A percentile compares a stretch with the other conserved stretches of the same genome.
Evolutionary conservation across 208 protist genomes (phyloP).

Genomic region (Leishmania martiniquensis): DNA sequence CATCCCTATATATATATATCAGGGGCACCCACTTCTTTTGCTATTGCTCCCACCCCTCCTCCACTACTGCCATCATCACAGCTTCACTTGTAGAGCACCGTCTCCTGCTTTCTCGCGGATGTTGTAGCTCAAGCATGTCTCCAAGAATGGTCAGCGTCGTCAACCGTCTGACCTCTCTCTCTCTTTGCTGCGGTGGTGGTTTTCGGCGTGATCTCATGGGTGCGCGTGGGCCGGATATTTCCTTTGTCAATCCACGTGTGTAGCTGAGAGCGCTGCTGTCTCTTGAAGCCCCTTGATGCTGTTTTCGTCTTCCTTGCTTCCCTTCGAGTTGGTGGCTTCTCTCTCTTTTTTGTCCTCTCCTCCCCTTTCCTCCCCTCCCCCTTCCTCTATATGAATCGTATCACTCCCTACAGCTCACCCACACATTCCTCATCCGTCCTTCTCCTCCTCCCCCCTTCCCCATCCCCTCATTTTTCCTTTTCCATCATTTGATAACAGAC

Average conservation of each 20-base stretch:
- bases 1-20: too few species aligned
- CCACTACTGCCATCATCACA: neutral
- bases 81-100: neutral
- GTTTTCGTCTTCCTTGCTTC: neutral
- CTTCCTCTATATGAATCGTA: neutral
- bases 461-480: neutral
- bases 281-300: neutral
- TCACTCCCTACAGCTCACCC: too few species aligned
- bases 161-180: neutral
- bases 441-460: neutral
- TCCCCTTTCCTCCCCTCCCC: neutral
- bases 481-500: neutral
- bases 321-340: neutral
- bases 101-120: neutral
- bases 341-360: too few species aligned
- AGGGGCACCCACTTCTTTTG: neutral
- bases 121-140: neutral
- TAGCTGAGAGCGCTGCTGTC: neutral
- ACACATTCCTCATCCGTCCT: neutral
- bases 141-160: neutral
- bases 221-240: neutral
- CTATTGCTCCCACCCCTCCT: neutral
- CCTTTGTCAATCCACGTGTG: neutral
- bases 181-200: neutral
- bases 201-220: neutral